phyloP scores from a whole-genome alignment of 2,329 filamentous ascomycete genomes.

The Aureobasidium subglaciale region DNA sequence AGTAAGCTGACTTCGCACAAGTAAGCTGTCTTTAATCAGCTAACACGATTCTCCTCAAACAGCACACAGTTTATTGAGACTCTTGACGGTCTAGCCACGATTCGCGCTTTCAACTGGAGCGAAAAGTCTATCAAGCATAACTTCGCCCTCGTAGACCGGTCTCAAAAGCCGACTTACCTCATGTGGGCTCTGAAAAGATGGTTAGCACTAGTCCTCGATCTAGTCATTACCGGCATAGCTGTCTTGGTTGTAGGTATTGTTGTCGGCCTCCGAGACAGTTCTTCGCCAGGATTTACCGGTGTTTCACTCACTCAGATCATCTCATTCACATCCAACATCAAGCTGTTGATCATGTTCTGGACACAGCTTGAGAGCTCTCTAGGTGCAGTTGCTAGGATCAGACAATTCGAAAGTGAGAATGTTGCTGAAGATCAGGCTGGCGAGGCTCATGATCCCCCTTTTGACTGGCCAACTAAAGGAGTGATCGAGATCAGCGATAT shows the following conservation, averaged over 20 bases:
- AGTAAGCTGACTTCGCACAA: conserved; percentile 19
- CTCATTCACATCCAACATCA: conserved; percentile 45
- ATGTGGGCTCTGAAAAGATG: conserved; percentile 40
- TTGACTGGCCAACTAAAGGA: conserved; percentile 69
- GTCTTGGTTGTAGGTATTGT: conserved; percentile 29
- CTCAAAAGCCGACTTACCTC: conserved; percentile 40
- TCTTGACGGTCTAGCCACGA: conserved; percentile 41
- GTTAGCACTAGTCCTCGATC: conserved; percentile 36
- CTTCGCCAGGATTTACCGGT: conserved; percentile 44
- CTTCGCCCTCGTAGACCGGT: conserved; percentile 32
- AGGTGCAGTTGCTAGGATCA: conserved; percentile 48
- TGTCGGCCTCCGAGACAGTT: conserved; percentile 31
- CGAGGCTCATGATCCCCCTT: conserved; percentile 46
- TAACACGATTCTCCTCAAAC: too few species aligned
- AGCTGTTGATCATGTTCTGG: conserved; percentile 44
- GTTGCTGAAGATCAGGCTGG: background rate
- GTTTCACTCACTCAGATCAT: conserved; percentile 47
- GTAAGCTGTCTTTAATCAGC: too few species aligned
- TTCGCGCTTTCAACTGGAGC: conserved; percentile 48
- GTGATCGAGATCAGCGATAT: conserved; percentile 64
- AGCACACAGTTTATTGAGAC: conserved; percentile 45
- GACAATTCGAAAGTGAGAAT: conserved; percentile 33
- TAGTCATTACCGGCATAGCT: conserved; percentile 30
- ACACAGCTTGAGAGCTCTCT: conserved; percentile 50
- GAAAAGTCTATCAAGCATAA: conserved; percentile 32